Percentiles rank a stretch among this genome's conserved stretches.
Conservation (phyloP, 2,329 filamentous ascomycete genomes). For the Penicillium sp. region DNA sequence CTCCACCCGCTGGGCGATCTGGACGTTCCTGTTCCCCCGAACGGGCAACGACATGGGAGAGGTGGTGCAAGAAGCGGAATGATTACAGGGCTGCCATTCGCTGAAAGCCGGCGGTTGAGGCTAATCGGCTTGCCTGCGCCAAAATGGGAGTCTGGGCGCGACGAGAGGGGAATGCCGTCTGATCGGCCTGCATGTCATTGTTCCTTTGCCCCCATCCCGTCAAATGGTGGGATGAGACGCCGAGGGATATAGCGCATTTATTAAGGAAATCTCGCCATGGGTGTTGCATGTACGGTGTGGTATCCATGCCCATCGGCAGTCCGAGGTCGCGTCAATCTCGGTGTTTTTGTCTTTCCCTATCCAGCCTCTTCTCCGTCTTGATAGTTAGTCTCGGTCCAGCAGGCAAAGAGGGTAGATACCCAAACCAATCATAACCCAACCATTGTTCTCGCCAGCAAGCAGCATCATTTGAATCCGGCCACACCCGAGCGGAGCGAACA, state of each 20-base stretch:
- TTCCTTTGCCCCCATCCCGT: slow-evolving; percentile 8
- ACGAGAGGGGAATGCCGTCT: slow-evolving; percentile 15
- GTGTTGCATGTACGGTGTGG: slow-evolving; percentile 7
- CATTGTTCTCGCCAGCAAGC: too few relatives aligned
- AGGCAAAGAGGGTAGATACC: too few relatives aligned
- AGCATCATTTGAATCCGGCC: too few relatives aligned
- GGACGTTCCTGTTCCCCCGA: slow-evolving; percentile 1
- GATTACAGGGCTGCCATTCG: slow-evolving; percentile 3
- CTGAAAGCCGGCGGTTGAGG: slow-evolving; percentile 8
- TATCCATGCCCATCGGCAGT: too few relatives aligned
- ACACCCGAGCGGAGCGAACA: too few relatives aligned
- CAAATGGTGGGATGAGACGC: too few relatives aligned
- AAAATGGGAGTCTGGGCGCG: slow-evolving; percentile 5
- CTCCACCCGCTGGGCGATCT: slow-evolving; percentile 14
- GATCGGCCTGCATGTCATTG: slow-evolving; percentile 28
- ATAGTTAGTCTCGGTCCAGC: too few relatives aligned
- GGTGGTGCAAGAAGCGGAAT: neutral
- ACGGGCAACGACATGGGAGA: neutral
- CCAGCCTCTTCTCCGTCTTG: too few relatives aligned
- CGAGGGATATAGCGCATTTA: too few relatives aligned
- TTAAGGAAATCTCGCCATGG: slow-evolving; percentile 1
- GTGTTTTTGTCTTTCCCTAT: too few relatives aligned
- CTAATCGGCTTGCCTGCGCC: slow-evolving; percentile 17
- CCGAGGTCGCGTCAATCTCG: too few relatives aligned
- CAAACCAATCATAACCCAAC: too few relatives aligned